Conservation (phyloP, 192 early-diverging fungal species). For the Phycomyces blakesleeanus region DNA sequence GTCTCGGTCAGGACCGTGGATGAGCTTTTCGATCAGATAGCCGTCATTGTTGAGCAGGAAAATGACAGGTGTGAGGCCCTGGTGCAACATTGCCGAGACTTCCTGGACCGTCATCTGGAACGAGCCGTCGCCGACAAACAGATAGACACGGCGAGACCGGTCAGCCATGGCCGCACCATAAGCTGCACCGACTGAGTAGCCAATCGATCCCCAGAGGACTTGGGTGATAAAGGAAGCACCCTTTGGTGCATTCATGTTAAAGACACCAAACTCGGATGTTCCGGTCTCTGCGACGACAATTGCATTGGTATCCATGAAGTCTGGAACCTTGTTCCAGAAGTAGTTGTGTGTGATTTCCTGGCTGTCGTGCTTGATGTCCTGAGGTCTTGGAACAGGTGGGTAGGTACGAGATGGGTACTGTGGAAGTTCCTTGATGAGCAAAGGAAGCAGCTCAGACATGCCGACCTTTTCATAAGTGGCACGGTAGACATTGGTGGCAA, state of each 20-base stretch:
- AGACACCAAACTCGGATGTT: conserved; percentile 39
- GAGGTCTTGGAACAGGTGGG: conserved; percentile 1
- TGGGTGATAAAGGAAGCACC: conserved; percentile 39
- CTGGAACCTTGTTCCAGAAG: conserved; percentile 40
- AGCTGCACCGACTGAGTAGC: conserved; percentile 38
- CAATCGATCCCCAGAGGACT: conserved; percentile 32
- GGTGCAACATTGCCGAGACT: conserved; percentile 46
- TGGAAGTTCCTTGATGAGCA: conserved; percentile 14
- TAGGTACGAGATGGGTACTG: neutral
- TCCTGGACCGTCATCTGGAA: conserved; percentile 51
- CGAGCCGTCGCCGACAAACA: conserved; percentile 50
- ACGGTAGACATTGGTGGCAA: conserved; percentile 34
- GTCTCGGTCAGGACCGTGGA: conserved; percentile 39
- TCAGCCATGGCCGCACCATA: conserved; percentile 44
- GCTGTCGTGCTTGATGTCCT: neutral
- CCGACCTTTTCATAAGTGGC: conserved; percentile 40
- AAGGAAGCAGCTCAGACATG: conserved; percentile 33
- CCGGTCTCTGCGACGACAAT: conserved; percentile 46
- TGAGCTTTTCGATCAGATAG: conserved; percentile 47
- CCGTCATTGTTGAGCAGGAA: conserved; percentile 51
- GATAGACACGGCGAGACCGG: conserved; percentile 35
- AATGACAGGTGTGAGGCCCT: conserved; percentile 45
- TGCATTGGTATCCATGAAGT: conserved; percentile 25
- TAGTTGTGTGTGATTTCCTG: conserved; percentile 36
- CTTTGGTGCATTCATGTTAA: conserved; percentile 33